Evolutionary conservation across 2,329 filamentous ascomycete species (phyloP).

Genomic region (Monosporascus cannonballus): DNA sequence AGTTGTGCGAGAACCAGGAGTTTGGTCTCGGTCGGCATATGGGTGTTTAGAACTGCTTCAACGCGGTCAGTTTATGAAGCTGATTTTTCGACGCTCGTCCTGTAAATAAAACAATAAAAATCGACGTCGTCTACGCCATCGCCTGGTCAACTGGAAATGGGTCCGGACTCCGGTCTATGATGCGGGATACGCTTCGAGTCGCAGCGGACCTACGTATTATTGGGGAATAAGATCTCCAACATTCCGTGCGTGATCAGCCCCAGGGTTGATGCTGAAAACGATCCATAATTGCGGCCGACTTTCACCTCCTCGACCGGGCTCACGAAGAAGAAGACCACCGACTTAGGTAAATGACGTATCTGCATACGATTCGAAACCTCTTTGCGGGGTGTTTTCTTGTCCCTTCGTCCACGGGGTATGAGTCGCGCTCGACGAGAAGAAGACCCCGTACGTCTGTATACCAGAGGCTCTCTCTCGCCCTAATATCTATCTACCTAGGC

Average conservation of each 20-base stretch:
- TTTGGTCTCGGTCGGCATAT: slow-evolving; percentile 17
- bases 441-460: slow-evolving; percentile 51
- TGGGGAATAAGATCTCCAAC: no score
- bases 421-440: slow-evolving; percentile 53
- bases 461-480: slow-evolving; percentile 27
- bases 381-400: not conserved
- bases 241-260: not conserved
- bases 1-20: slow-evolving; percentile 21
- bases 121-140: not conserved
- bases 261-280: not conserved
- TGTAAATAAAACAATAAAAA: not conserved
- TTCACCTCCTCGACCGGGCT: slow-evolving; percentile 22
- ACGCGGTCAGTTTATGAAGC: slow-evolving; percentile 24
- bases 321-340: slow-evolving; percentile 21
- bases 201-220: no score
- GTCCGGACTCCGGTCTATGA: no score
- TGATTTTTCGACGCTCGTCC: not conserved
- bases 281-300: slow-evolving; percentile 6
- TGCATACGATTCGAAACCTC: no score
- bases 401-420: slow-evolving; percentile 47
- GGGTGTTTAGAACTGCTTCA: slow-evolving; percentile 32
- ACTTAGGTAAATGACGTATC: slow-evolving; percentile 6
- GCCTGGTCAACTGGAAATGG: no score
- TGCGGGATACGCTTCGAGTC: no score
- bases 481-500: not conserved